Conservation (phyloP, 176 grass and related monocot species). For the Oryza meridionalis region DNA sequence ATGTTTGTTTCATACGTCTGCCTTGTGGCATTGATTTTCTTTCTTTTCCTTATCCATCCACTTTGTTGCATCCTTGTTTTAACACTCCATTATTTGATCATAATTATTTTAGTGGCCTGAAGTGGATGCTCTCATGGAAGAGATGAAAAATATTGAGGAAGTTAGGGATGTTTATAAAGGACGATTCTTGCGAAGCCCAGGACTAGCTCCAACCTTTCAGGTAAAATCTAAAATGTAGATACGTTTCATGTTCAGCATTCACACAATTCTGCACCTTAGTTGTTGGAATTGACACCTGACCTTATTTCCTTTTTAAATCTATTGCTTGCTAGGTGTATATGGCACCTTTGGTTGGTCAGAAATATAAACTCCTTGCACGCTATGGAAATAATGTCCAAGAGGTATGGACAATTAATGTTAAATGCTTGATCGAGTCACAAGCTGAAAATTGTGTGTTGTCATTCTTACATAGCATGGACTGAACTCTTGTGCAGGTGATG, state of each 20-base stretch:
- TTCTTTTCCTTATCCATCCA: not conserved
- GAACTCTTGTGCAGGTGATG: conserved; percentile 58
- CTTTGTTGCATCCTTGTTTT: not conserved
- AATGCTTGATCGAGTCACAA: not conserved
- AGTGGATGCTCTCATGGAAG: conserved; percentile 81
- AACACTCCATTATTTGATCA: conserved; percentile 4
- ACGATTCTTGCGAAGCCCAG: conserved; percentile 78
- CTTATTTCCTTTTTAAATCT: conserved; percentile 16
- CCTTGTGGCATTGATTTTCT: not conserved
- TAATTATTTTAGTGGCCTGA: conserved; percentile 78
- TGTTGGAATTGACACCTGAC: not conserved
- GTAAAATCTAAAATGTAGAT: conserved; percentile 23
- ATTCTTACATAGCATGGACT: not conserved
- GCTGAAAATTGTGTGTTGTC: not conserved
- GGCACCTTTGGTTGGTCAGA: conserved; percentile 70
- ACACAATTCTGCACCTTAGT: not conserved
- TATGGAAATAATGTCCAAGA: conserved; percentile 92
- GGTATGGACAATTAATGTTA: conserved; percentile 40
- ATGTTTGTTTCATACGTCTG: not conserved
- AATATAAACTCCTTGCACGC: conserved; percentile 88
- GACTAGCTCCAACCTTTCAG: conserved; percentile 92
- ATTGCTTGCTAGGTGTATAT: conserved; percentile 77
- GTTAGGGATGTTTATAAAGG: conserved; percentile 85
- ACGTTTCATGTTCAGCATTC: not conserved
- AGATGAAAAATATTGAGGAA: conserved; percentile 70